Percentiles rank a stretch among this genome's conserved stretches.
These are phyloP conservation scores for Niebla homalea DNA, from an alignment of 495 filamentous ascomycete species.

Conservation along the genomic window DNA sequence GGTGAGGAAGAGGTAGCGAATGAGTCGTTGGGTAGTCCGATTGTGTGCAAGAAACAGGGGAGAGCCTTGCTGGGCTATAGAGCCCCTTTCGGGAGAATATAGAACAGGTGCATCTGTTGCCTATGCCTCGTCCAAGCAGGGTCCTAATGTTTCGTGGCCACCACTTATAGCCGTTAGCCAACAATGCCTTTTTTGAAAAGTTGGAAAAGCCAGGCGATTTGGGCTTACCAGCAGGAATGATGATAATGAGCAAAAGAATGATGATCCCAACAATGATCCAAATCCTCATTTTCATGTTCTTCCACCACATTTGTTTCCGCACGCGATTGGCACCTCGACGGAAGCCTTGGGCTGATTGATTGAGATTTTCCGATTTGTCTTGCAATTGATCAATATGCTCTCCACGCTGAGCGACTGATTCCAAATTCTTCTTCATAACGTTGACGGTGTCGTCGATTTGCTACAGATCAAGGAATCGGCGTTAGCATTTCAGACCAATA, in stretches of 20 bases:
- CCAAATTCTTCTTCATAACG: slow-evolving; percentile 90
- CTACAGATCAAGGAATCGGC: slow-evolving; percentile 36
- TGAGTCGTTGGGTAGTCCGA: no score
- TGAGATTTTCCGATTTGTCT: slow-evolving; percentile 92
- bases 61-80: no score
- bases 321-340: slow-evolving; percentile 89
- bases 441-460: slow-evolving; percentile 93
- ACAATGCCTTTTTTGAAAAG: background rate
- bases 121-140: background rate
- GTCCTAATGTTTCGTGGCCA: slow-evolving; percentile 1
- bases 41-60: no score
- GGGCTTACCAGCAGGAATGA: slow-evolving; percentile 11
- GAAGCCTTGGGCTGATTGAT: slow-evolving; percentile 81
- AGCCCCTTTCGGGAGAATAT: no score
- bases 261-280: slow-evolving; percentile 83
- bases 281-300: slow-evolving; percentile 99
- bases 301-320: slow-evolving; percentile 89
- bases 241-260: slow-evolving; percentile 74
- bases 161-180: background rate
- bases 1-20: background rate
- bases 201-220: no score
- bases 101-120: background rate
- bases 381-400: slow-evolving; percentile 79
- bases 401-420: slow-evolving; percentile 83
- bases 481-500: background rate